A percentile compares a stretch with the other conserved stretches of the same genome.
phyloP scores from a whole-genome alignment of 306 rosid genomes.

The Casuarina cunninghamiana region DNA sequence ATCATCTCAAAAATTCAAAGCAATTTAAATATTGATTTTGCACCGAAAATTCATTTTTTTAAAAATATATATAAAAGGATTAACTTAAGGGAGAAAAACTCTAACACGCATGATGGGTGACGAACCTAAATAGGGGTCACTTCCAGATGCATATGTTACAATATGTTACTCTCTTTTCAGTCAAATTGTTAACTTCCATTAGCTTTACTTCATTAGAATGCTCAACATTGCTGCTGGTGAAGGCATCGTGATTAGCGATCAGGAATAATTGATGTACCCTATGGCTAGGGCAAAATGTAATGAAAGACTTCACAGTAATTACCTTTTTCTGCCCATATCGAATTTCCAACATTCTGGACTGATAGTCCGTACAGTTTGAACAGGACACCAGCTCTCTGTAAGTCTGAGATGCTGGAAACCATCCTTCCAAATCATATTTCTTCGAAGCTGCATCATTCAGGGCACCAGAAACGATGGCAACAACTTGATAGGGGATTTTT shows the following conservation, averaged over 20 bases:
- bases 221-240: background rate
- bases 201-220: background rate
- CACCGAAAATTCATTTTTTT: background rate
- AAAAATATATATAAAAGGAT: background rate
- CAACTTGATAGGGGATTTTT: slow-evolving; percentile 82
- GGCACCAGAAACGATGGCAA: slow-evolving; percentile 92
- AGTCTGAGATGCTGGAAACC: slow-evolving; percentile 92
- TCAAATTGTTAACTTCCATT: background rate
- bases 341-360: slow-evolving; percentile 79
- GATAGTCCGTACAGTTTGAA: slow-evolving; percentile 97
- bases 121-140: background rate
- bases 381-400: slow-evolving; percentile 93
- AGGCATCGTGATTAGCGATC: background rate
- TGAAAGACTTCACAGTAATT: slow-evolving; percentile 17
- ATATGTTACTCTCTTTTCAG: background rate
- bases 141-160: background rate
- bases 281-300: background rate
- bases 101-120: background rate
- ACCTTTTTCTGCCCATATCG: slow-evolving; percentile 98
- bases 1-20: background rate
- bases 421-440: slow-evolving; percentile 91
- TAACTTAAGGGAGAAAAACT: background rate
- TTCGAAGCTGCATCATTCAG: slow-evolving; percentile 97
- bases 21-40: background rate
- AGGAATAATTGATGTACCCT: background rate